Percentiles rank a stretch among this genome's conserved stretches.
Conservation (phyloP, 202 grass and related monocot species). For the Panicum virgatum region DNA sequence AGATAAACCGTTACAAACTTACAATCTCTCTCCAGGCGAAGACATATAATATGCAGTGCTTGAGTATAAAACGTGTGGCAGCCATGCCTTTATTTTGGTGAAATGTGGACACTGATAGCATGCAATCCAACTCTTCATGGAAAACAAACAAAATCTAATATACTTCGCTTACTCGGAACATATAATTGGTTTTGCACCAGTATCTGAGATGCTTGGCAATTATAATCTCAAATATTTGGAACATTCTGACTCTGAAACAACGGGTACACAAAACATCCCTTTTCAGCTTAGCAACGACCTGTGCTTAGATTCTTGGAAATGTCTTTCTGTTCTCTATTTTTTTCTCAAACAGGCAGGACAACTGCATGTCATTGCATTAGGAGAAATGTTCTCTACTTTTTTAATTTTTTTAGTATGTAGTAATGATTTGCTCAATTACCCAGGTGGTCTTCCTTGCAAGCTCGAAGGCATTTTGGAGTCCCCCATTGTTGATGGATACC, state of each 20-base stretch:
- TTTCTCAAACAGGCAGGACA: neutral
- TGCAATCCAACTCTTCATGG: neutral
- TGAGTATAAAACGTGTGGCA: neutral
- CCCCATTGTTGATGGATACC: conserved; percentile 81
- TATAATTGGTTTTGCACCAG: neutral
- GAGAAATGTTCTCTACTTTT: neutral
- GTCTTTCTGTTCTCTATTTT: neutral
- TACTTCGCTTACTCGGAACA: neutral
- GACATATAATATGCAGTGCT: neutral
- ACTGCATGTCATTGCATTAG: neutral
- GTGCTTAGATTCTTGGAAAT: conserved; percentile 15
- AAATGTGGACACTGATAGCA: neutral
- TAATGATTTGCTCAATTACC: conserved; percentile 39
- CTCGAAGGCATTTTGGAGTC: conserved; percentile 93
- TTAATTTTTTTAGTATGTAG: neutral
- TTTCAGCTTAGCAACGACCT: conserved; percentile 7
- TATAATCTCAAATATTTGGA: conserved; percentile 28
- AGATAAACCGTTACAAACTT: neutral
- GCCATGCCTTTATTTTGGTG: conserved; percentile 14
- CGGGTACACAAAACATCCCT: neutral
- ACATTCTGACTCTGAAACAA: conserved; percentile 35
- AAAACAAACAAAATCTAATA: neutral
- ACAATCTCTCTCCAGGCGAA: neutral
- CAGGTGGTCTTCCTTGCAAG: conserved; percentile 98
- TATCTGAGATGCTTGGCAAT: neutral